Conservation (phyloP, 2,329 filamentous ascomycete species). For the Tolypocladium album region DNA sequence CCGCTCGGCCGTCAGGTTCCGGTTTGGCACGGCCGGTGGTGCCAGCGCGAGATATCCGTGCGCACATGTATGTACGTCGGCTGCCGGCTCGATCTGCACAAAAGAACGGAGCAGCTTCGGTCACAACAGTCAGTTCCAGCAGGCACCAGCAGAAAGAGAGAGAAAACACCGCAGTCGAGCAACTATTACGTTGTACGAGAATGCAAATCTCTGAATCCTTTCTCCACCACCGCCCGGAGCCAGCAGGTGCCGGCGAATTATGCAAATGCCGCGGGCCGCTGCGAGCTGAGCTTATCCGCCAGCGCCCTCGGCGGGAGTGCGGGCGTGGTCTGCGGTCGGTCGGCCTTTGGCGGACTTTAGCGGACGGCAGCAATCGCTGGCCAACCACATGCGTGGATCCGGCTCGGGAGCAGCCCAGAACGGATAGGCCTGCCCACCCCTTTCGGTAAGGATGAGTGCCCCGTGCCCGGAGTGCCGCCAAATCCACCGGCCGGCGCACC, state of each 20-base stretch:
- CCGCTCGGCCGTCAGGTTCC: not conserved
- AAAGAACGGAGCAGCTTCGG: not conserved
- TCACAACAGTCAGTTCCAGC: too few relatives aligned
- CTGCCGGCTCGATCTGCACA: not conserved
- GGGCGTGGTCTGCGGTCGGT: not conserved
- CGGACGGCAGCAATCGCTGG: not conserved
- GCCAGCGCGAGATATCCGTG: not conserved
- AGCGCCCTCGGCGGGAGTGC: not conserved
- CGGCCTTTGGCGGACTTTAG: not conserved
- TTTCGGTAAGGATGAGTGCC: not conserved
- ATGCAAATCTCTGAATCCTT: not conserved
- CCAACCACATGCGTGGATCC: not conserved
- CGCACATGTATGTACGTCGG: too few relatives aligned
- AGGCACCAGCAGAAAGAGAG: too few relatives aligned
- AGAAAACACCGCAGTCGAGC: too few relatives aligned
- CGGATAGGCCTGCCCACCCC: not conserved
- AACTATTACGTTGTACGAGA: too few relatives aligned
- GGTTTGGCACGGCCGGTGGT: not conserved
- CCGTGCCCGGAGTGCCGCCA: not conserved
- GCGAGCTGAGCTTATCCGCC: too few relatives aligned
- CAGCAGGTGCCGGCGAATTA: not conserved
- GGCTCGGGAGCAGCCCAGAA: not conserved
- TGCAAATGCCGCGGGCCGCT: not conserved
- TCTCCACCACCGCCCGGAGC: not conserved
- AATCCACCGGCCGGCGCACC: not conserved